phyloP scores from a whole-genome alignment of 768 basidiomycete species.

The Tulasnella sp. region DNA sequence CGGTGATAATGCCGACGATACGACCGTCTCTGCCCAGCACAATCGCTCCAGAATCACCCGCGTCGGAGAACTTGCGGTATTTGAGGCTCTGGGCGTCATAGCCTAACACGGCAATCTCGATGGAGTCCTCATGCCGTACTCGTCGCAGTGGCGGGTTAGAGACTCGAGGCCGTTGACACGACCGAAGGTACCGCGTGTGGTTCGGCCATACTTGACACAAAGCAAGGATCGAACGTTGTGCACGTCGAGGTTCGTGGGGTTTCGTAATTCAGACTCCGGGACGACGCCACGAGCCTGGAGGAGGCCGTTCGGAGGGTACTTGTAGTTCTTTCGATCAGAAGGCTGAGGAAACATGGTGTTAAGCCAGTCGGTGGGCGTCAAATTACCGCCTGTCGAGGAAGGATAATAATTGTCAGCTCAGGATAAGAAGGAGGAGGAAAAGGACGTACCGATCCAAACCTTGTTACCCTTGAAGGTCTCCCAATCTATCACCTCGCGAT shows the following conservation, averaged over 20 bases:
- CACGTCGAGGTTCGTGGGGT: slow-evolving; percentile 12
- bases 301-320: slow-evolving; percentile 4
- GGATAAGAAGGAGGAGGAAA: slow-evolving; percentile 10
- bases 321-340: not conserved
- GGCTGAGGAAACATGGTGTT: slow-evolving; percentile 10
- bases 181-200: slow-evolving; percentile 13
- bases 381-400: slow-evolving; percentile 14
- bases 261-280: slow-evolving; percentile 5
- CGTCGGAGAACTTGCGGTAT: slow-evolving; percentile 12
- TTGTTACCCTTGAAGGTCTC: not conserved
- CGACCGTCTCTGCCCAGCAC: slow-evolving; percentile 18
- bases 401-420: no score
- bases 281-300: slow-evolving; percentile 12
- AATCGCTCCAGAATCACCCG: slow-evolving; percentile 19
- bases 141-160: slow-evolving; percentile 4
- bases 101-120: slow-evolving; percentile 9
- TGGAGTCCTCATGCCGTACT: slow-evolving; percentile 10
- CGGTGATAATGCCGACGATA: slow-evolving; percentile 18
- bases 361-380: not conserved
- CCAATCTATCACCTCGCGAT: not conserved
- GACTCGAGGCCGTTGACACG: slow-evolving; percentile 15
- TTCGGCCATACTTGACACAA: slow-evolving; percentile 11
- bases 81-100: not conserved
- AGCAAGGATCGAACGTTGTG: not conserved
- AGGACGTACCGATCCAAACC: not conserved